phyloP scores from a whole-genome alignment of 352 stramenopile genomes.

The Phytophthora crassamura region DNA sequence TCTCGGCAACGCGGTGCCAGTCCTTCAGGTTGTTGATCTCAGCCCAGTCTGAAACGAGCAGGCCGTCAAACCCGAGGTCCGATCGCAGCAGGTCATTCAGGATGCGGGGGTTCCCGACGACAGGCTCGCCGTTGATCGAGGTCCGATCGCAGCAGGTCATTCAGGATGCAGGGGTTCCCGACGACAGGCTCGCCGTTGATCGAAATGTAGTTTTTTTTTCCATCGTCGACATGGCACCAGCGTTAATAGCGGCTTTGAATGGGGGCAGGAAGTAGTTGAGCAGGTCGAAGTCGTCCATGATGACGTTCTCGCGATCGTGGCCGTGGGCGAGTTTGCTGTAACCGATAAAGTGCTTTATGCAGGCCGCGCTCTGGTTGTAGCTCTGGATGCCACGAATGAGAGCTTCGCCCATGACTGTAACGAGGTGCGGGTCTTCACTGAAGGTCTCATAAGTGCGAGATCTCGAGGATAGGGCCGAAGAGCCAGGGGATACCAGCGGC shows the following conservation, averaged over 20 bases:
- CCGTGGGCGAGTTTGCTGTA: conserved; percentile 78
- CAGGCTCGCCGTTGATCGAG: conserved; percentile 89
- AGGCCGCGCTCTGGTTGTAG: conserved; percentile 65
- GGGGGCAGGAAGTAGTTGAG: conserved; percentile 85
- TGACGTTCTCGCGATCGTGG: conserved; percentile 80
- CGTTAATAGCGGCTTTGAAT: conserved; percentile 78
- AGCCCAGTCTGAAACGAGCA: conserved; percentile 92
- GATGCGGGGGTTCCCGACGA: conserved; percentile 80
- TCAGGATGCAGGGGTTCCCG: conserved; percentile 72
- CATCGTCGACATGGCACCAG: conserved; percentile 89
- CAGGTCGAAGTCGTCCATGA: conserved; percentile 68
- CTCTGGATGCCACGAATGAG: conserved; percentile 83
- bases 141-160: conserved; percentile 75
- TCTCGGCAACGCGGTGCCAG: conserved; percentile 58
- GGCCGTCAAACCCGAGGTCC: conserved; percentile 81
- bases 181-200: conserved; percentile 92
- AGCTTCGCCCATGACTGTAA: conserved; percentile 71
- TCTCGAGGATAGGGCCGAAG: conserved; percentile 85
- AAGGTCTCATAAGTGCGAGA: conserved; percentile 94
- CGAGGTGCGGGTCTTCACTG: conserved; percentile 88
- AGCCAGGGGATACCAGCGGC: conserved; percentile 89
- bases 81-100: conserved; percentile 76
- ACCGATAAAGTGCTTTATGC: conserved; percentile 89
- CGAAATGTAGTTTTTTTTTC: conserved; percentile 92
- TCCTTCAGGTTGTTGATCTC: conserved; percentile 89